A percentile compares a stretch with the other conserved stretches of the same genome.
Conservation (phyloP, 2,329 filamentous ascomycete genomes). For the Zymoseptoria tritici region DNA sequence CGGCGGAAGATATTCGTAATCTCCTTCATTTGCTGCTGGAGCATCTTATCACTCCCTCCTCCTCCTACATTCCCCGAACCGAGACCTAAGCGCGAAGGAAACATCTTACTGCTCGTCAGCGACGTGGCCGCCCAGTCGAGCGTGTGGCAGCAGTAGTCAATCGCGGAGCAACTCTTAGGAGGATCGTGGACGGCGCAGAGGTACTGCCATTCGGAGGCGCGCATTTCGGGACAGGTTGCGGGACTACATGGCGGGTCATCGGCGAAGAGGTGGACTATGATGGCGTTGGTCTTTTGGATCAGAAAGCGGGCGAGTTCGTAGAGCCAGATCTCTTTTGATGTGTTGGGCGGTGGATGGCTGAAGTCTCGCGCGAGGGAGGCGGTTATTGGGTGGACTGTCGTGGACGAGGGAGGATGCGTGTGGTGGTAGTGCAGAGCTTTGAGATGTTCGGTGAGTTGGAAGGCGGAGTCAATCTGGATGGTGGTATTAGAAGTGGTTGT, state of each 20-base stretch:
- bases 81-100: constrained; percentile 71
- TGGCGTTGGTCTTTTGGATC: constrained; percentile 84
- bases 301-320: constrained; percentile 97
- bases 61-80: constrained; percentile 32
- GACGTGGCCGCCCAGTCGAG: constrained; percentile 96
- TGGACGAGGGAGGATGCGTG: constrained; percentile 64
- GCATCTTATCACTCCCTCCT: constrained; percentile 29
- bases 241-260: constrained; percentile 84
- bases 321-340: constrained; percentile 86
- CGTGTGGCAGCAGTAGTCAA: constrained; percentile 98
- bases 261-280: constrained; percentile 88
- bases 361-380: constrained; percentile 68
- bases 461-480: constrained; percentile 82
- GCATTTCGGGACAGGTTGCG: constrained; percentile 92
- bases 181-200: constrained; percentile 95
- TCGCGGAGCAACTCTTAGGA: constrained; percentile 93
- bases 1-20: constrained; percentile 91
- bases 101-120: constrained; percentile 89
- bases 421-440: constrained; percentile 82
- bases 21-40: constrained; percentile 62
- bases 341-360: constrained; percentile 69
- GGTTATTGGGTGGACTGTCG: constrained; percentile 68
- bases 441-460: constrained; percentile 94
- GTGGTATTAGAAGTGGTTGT: constrained; percentile 12
- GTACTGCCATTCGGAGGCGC: constrained; percentile 97